phyloP scores from a whole-genome alignment of 108 stramenopile species.

The Cyclotella choctawhatcheeana region DNA sequence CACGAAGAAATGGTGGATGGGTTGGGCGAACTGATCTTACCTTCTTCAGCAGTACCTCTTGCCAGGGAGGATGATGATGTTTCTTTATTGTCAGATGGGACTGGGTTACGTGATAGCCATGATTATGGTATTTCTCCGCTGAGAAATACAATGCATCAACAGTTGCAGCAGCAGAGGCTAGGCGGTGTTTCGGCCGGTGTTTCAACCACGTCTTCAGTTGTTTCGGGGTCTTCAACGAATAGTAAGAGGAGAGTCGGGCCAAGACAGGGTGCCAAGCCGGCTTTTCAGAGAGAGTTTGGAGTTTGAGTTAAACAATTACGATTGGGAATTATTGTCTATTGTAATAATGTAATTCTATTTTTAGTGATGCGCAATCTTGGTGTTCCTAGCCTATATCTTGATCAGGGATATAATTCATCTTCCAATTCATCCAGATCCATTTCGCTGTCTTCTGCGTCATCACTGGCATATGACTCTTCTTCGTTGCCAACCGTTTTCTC shows the following conservation, averaged over 20 bases:
- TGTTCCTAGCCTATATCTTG: not conserved
- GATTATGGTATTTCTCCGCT: conserved; percentile 3
- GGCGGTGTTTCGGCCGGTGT: not conserved
- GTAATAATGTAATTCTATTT: not conserved
- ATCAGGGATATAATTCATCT: not conserved
- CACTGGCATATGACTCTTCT: no score
- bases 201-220: not conserved
- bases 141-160: not conserved
- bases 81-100: conserved; percentile 41
- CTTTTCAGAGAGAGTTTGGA: conserved; percentile 48
- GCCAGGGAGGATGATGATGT: conserved; percentile 44
- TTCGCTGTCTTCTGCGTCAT: no score
- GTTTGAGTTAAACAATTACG: not conserved
- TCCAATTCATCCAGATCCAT: conserved; percentile 7
- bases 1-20: conserved; percentile 14
- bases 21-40: not conserved
- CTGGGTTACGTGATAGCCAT: not conserved
- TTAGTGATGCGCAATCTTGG: not conserved
- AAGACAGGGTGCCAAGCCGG: conserved; percentile 30
- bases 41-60: not conserved
- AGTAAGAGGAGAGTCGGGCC: conserved; percentile 7
- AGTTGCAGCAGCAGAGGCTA: conserved; percentile 1
- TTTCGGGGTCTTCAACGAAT: conserved; percentile 2
- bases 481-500: conserved; percentile 1
- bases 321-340: not conserved